phyloP scores from a whole-genome alignment of 345 rosid genomes.

The Bruguiera parviflora region DNA sequence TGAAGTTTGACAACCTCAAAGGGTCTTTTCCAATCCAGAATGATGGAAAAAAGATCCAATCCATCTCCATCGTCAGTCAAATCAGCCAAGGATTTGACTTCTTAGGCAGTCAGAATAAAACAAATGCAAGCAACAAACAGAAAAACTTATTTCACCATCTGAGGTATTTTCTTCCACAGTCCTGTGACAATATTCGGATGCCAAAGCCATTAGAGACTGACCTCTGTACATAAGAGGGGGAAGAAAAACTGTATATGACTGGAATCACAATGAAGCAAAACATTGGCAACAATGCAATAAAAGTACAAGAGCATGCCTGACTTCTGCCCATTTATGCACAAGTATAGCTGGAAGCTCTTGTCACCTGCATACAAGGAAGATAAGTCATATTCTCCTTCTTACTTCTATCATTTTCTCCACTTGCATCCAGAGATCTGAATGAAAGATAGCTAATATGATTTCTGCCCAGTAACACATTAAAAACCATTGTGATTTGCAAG shows the following conservation, averaged over 20 bases:
- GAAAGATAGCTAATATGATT: not conserved
- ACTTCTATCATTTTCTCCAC: not conserved
- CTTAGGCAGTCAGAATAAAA: not conserved
- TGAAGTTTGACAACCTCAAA: too few relatives aligned
- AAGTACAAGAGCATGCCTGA: not conserved
- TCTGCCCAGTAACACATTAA: not conserved
- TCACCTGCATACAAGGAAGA: constrained; percentile 23
- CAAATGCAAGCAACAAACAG: constrained; percentile 16
- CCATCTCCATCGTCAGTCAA: too few relatives aligned
- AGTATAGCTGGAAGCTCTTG: constrained; percentile 7
- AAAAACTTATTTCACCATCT: constrained; percentile 31
- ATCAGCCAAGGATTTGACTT: too few relatives aligned
- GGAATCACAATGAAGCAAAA: constrained; percentile 6
- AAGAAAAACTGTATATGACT: not conserved
- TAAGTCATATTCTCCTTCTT: not conserved
- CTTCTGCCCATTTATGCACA: constrained; percentile 14
- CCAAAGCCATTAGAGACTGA: constrained; percentile 16
- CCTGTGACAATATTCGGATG: constrained; percentile 10
- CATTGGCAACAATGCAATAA: constrained; percentile 8
- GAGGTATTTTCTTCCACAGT: constrained; percentile 14
- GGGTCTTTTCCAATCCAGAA: too few relatives aligned
- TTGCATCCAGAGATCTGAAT: not conserved
- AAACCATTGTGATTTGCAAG: not conserved
- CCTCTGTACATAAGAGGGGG: constrained; percentile 6
- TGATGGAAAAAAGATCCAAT: too few relatives aligned